A percentile compares a stretch with the other conserved stretches of the same genome.
Evolutionary conservation across 176 grass and related monocot genomes (phyloP).

Genomic region (Hsuehochloa calcarea): DNA sequence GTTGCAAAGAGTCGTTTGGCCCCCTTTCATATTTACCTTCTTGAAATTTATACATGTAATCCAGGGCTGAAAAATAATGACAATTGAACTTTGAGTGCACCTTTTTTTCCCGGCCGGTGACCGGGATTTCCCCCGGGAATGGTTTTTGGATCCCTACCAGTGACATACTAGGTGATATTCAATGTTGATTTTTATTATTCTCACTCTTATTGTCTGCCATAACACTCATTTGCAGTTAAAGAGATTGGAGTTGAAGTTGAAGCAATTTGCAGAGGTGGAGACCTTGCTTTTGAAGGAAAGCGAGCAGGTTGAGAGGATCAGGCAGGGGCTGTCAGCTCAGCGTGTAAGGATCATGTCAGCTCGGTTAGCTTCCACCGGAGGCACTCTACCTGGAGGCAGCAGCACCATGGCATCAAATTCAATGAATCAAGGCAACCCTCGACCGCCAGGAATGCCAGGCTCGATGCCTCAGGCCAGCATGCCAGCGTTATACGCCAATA

Average conservation of each 20-base stretch:
- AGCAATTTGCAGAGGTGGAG: conserved; percentile 92
- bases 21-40: background rate
- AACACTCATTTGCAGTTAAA: conserved; percentile 64
- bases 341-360: conserved; percentile 57
- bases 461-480: conserved; percentile 40
- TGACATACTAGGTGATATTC: conserved; percentile 16
- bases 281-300: conserved; percentile 87
- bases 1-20: background rate
- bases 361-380: conserved; percentile 34
- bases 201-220: background rate
- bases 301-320: conserved; percentile 61
- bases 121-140: no score
- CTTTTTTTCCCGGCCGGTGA: no score
- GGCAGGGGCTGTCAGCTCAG: conserved; percentile 61
- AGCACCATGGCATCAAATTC: conserved; percentile 34
- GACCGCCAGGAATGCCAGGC: conserved; percentile 24
- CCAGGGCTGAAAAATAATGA: background rate
- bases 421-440: conserved; percentile 46
- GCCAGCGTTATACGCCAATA: conserved; percentile 36
- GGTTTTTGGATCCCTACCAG: no score
- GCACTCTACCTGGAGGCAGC: conserved; percentile 21
- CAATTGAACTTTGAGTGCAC: background rate
- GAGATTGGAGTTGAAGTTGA: conserved; percentile 94
- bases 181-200: conserved; percentile 3
- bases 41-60: background rate